A percentile compares a stretch with the other conserved stretches of the same genome.
These are phyloP conservation scores for Sphaerulina musiva DNA, from an alignment of 2,329 filamentous ascomycete species.

Conservation along the genomic window DNA sequence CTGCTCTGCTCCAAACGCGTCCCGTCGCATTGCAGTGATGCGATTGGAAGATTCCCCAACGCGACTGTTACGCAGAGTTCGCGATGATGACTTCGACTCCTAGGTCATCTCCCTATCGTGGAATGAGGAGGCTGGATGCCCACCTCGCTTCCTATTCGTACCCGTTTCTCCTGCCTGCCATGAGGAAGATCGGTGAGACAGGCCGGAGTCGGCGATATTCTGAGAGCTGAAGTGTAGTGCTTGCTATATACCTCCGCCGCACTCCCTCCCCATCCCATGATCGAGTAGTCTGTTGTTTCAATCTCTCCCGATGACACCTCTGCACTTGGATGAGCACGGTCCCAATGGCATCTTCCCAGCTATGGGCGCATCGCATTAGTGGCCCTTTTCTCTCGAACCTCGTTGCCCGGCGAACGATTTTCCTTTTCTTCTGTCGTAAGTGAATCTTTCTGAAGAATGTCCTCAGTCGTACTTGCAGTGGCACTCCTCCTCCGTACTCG, in stretches of 20 bases:
- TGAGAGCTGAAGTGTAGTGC: slow-evolving; percentile 10
- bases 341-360: slow-evolving; percentile 1
- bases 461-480: slow-evolving; percentile 5
- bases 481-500: neutral
- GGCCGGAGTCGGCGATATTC: slow-evolving; percentile 10
- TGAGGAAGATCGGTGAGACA: slow-evolving; percentile 1
- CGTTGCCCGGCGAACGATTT: slow-evolving; percentile 8
- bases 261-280: neutral
- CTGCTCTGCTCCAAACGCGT: slow-evolving; percentile 1
- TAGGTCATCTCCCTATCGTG: neutral
- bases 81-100: neutral
- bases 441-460: slow-evolving; percentile 3
- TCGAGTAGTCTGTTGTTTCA: neutral
- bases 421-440: slow-evolving; percentile 6
- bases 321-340: neutral
- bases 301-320: neutral
- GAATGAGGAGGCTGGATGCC: slow-evolving; percentile 2
- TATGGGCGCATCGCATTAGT: slow-evolving; percentile 4
- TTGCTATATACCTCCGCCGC: slow-evolving; percentile 8
- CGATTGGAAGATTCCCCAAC: slow-evolving; percentile 1
- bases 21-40: slow-evolving; percentile 1
- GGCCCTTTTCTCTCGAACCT: neutral
- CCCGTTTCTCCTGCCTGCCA: neutral
- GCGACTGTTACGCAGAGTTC: neutral
- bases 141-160: neutral